These are phyloP conservation scores for Marasmius oreades DNA, from an alignment of 1,284 basidiomycete species.

Conservation along the genomic window DNA sequence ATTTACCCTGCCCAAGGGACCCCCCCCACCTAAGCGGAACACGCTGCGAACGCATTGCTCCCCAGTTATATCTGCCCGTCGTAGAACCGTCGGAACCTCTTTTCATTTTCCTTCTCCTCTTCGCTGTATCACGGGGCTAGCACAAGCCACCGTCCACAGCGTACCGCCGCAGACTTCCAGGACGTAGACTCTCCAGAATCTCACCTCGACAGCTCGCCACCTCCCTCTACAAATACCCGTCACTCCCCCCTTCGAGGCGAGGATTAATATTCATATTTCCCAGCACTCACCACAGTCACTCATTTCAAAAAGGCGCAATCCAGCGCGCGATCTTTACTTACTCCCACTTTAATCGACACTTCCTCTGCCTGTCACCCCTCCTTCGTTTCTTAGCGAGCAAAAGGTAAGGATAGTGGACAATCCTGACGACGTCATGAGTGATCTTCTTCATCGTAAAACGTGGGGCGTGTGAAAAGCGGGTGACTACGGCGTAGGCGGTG, in stretches of 20 bases:
- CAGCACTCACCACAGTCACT: slow-evolving; percentile 12
- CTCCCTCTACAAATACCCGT: slow-evolving; percentile 3
- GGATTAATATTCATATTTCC: background rate
- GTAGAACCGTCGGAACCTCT: slow-evolving; percentile 35
- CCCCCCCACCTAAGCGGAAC: slow-evolving; percentile 43
- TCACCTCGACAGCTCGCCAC: slow-evolving; percentile 3
- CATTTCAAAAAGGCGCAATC: slow-evolving; percentile 10
- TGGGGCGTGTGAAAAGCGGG: background rate
- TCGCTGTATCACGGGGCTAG: too few relatives aligned
- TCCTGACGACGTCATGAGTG: background rate
- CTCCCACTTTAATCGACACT: background rate
- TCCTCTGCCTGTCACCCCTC: background rate
- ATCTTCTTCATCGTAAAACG: background rate
- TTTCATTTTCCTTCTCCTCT: slow-evolving; percentile 25
- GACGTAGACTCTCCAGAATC: background rate
- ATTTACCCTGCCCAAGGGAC: slow-evolving; percentile 34
- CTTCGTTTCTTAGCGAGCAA: background rate
- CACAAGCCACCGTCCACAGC: too few relatives aligned
- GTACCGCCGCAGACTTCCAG: background rate
- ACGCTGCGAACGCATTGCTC: slow-evolving; percentile 45
- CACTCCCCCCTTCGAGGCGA: background rate
- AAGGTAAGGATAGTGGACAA: background rate
- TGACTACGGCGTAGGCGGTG: background rate
- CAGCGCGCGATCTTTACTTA: background rate
- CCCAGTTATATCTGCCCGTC: slow-evolving; percentile 46